Base-by-base conservation (phyloP, 768 basidiomycete genomes). In the Boletellus ananas region DNA sequence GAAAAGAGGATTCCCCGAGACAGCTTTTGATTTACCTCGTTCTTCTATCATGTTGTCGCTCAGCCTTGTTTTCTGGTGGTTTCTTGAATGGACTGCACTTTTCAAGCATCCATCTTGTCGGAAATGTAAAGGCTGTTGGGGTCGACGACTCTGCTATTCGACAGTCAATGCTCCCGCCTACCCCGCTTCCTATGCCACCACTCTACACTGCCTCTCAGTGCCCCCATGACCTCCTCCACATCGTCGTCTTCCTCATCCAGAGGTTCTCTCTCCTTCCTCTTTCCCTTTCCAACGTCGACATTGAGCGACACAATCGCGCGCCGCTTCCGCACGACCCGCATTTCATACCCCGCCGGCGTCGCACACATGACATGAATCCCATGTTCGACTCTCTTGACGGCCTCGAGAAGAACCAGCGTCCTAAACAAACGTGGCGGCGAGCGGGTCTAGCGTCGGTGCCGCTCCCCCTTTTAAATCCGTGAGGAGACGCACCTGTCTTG, bases 311-410 rank as follows among this genome's bases (percentile, higher is more conserved):
- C 61, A n/a, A 84, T 69, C 4, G 64, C 70, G 0, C 60, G 59
- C 4, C 71, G 54, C 42, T 69, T 72, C 11, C 52, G 57, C 2
- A 46, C 37, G 2, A 75, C 58, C 3, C 76, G 75, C 6, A 38
- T 52, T 14, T 60, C 58, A 55, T 87, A 87, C 9, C 83, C 83
- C 2, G 67, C 64, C 9, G 61, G 54, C 1, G 80, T 83, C 37
- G 73, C 74, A 14, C 76, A 77, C 69, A 83, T 73, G 1, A 74
- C 70, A 37, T 78, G 71, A 2, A 69, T 70, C 4, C 51, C 64
- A 49, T 77, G 74, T 50, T 86, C 85, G 8, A 83, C 62, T 29
- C 69, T 66, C 45, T 64, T 71, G 4, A 83, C 78, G 3, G 69
- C 66, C 1, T 62, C 52, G 21, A 69, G 70, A 14, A 85, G 58